Base-by-base conservation (phyloP, 441 rosid genomes). In the Corymbia citriodora region DNA sequence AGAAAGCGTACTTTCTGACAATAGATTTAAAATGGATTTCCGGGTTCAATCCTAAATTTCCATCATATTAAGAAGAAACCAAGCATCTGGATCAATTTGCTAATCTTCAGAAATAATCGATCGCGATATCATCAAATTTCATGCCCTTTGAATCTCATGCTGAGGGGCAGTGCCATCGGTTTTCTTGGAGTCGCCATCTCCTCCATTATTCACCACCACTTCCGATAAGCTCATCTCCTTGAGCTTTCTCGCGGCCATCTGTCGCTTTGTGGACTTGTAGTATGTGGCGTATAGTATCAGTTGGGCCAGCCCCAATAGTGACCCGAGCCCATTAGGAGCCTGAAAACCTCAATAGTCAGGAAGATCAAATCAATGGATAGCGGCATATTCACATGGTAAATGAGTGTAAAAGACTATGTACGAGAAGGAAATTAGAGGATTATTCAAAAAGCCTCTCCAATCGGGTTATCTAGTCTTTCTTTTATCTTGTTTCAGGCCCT, bases 251-350 rank as follows among this genome's bases (percentile, higher is more conserved):
- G 68, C 92, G 8, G 89, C 90, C 53, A 74, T 57, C 19, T 87
- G 87, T 50, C 65, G 31, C 68, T 89, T 79, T 27, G 92, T 91
- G 45, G 90, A 89, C 61, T 89, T 91, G 90, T 59, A 87, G 61
- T 87, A 91, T 6, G 88, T 79, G 33, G 91, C 92, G 16, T 91
- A 89, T 5, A 91, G 57, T 54, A 89, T 88, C 48, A 91, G 49
- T 52, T 91, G 92, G 68, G 92, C 91, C 72, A 91, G 49, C 89
- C 91, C 90, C 27, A 89, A 61, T 11, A 91, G 10, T 50, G 91
- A 50, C 29, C 92, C 92, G 33, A 91, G 74, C 72, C 92, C 92
- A 65, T 91, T 91, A 36, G 92, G 88, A 74, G 88, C 48, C 92
- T 91, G 82, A 31, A 31, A 31, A 54, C 27, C 48, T 72, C 49